Evolutionary conservation across 331 rosid species (phyloP), one percentile per base, ranked within the genome.

Genomic region (Cucumis variabilis): DNA sequence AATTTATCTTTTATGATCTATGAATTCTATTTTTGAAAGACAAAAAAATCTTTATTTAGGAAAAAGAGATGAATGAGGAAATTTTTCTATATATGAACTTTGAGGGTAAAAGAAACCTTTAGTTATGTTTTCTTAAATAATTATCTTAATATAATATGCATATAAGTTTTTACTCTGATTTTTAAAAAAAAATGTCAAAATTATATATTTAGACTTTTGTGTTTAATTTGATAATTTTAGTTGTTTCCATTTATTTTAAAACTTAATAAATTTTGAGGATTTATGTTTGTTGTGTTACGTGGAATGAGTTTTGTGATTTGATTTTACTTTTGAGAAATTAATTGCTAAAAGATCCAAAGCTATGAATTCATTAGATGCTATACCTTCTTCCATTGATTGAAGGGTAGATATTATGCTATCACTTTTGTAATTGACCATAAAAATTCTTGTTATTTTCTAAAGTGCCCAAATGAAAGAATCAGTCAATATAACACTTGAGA

Each of bases 371-470:
- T 51, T 78, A 53, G 68, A 25, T 79, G 84, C 68, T 12, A 37
- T 37, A 63, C 14, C 67, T 55, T 80, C 67, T 55, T 80, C 8
- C 69, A 80, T 80, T 80, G 27, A 80, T 80, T 53, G 69, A 75
- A 53, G 33, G 55, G 17, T 80, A 55, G 15, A 80, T 48, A 50
- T 55, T 27, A 10, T 80, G 24, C 25, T 55, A 12, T 55, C 69
- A 80, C 11, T 55, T 80, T 28, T 15, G 55, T 4, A 80, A 80
- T 80, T 80, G 85, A 53, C 69, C 85, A 53, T 55, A 5, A 3
- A 33, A 27, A 55, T 80, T 82, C 72, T 21, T 82, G 30, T 21
- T 60, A 58, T 60, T 60, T 58, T 21, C 20, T 30, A 11, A 55
- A 81, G 16, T 28, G 7, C 53, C 53, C 72, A 60, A 82, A 60